A percentile compares a stretch with the other conserved stretches of the same genome.
Evolutionary conservation across 164 flowering plant species (phyloP).

Genomic region (Annona squamosa): DNA sequence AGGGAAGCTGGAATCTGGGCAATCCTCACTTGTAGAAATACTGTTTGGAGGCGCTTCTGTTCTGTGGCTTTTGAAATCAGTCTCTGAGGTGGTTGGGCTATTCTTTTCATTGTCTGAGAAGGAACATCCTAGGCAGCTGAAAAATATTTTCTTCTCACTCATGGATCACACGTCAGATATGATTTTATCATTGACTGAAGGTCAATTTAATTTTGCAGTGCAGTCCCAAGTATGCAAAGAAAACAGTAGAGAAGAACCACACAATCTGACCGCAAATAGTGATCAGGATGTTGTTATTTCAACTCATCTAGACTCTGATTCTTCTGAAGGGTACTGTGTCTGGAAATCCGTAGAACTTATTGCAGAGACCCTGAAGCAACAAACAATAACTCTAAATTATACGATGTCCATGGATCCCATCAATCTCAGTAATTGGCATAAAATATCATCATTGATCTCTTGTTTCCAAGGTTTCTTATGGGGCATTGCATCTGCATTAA

Average conservation of each 20-base stretch:
- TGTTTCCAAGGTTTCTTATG: slow-evolving; percentile 70
- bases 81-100: slow-evolving; percentile 30
- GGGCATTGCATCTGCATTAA: slow-evolving; percentile 55
- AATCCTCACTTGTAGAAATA: slow-evolving; percentile 19
- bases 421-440: slow-evolving; percentile 23
- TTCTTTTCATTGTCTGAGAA: slow-evolving; percentile 28
- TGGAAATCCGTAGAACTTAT: slow-evolving; percentile 31
- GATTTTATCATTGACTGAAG: slow-evolving; percentile 41
- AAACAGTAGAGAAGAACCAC: slow-evolving; percentile 14
- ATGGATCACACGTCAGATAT: slow-evolving; percentile 70
- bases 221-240: slow-evolving; percentile 7
- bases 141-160: slow-evolving; percentile 39
- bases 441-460: slow-evolving; percentile 40
- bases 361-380: slow-evolving; percentile 46
- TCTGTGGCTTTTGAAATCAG: slow-evolving; percentile 67
- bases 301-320: slow-evolving; percentile 18
- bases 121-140: slow-evolving; percentile 18
- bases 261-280: slow-evolving; percentile 4
- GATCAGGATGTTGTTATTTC: slow-evolving; percentile 15
- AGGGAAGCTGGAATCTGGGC: slow-evolving; percentile 26
- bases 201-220: slow-evolving; percentile 25
- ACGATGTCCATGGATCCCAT: slow-evolving; percentile 11
- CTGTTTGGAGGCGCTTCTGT: slow-evolving; percentile 30
- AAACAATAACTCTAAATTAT: slow-evolving; percentile 23
- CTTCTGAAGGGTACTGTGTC: slow-evolving; percentile 17